phyloP scores from a whole-genome alignment of 2,329 filamentous ascomycete species.

The Fusarium metavorans region DNA sequence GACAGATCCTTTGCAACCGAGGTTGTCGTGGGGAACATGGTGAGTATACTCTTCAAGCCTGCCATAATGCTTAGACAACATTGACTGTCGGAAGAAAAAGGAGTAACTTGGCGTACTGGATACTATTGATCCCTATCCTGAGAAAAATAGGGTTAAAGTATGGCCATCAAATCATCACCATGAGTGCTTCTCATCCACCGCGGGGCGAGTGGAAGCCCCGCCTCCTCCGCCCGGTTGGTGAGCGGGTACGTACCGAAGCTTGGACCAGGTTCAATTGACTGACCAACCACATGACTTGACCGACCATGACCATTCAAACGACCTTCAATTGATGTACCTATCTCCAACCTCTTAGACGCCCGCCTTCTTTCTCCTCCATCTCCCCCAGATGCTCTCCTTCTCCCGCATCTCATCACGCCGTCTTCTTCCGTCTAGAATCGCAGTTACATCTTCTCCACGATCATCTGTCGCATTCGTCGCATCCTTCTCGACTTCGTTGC shows the following conservation, averaged over 20 bases:
- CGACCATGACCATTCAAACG: not conserved
- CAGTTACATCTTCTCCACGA: conserved; percentile 18
- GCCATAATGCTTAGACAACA: not conserved
- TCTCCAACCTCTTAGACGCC: conserved; percentile 22
- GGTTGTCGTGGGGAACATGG: not conserved
- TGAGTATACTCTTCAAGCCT: not conserved
- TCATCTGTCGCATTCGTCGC: conserved; percentile 1
- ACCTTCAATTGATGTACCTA: conserved; percentile 19
- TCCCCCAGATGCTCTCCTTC: conserved; percentile 37
- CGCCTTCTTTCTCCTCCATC: conserved; percentile 9
- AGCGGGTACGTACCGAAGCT: conserved; percentile 16
- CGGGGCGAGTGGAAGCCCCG: not conserved
- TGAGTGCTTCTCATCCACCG: not conserved
- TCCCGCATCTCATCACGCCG: conserved; percentile 30
- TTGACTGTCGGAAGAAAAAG: not conserved
- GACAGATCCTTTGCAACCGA: not conserved
- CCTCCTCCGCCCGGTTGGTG: not conserved
- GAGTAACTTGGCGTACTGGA: not conserved
- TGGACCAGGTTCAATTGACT: not conserved
- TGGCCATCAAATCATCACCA: not conserved
- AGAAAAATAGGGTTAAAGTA: not conserved
- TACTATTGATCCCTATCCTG: not conserved
- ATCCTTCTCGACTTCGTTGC: conserved; percentile 47
- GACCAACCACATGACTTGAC: conserved; percentile 37
- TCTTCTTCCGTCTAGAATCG: conserved; percentile 17